Base-by-base conservation (phyloP, 306 rosid species). In the Cucurbita moschata region DNA sequence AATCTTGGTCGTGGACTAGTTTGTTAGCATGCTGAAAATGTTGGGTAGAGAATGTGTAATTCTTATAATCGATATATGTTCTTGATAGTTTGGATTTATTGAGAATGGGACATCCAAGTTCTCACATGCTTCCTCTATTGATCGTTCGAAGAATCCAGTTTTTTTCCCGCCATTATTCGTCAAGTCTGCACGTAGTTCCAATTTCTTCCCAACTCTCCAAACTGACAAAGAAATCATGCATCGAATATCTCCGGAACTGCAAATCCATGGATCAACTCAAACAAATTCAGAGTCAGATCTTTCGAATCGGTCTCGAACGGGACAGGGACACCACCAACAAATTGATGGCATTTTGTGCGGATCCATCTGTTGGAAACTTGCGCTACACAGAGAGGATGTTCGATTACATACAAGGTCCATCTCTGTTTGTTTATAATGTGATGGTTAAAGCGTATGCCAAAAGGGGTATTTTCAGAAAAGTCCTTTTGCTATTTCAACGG, bases 261-360 rank as follows among this genome's bases (percentile, higher is more conserved):
- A 84, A 85, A 78, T 82, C 87, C 30, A 64, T 84, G 82, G 12
- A 38, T 52, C 82, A 88, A 46, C 80, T 91, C 78, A 88, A 91
- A 80, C 89, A 88, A 78, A 85, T 88, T 49, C 92, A 90, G 21
- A 15, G 81, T 43, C 95, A 75, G 66, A 74, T 84, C 49, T 81
- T 81, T 74, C 47, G 71, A 35, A 66, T 58, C 40, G 95, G 92
- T 35, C 78, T 88, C 4, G 87, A 87, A 55, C 89, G 87, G 80
- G 82, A 84, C 81, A 83, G 76, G 30, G 84, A 81, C 81, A 70
- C 77, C 10, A 80, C 79, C 74, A 75, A 82, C 86, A 91, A 87
- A 76, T 78, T 87, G 74, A 79, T 85, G 82, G 79, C 76, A 37
- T 72, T 87, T 42, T 84, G 79, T 57, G 57, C 84, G 3, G 81